Conservation (phyloP, 768 basidiomycete species). For the Serendipita indica region DNA sequence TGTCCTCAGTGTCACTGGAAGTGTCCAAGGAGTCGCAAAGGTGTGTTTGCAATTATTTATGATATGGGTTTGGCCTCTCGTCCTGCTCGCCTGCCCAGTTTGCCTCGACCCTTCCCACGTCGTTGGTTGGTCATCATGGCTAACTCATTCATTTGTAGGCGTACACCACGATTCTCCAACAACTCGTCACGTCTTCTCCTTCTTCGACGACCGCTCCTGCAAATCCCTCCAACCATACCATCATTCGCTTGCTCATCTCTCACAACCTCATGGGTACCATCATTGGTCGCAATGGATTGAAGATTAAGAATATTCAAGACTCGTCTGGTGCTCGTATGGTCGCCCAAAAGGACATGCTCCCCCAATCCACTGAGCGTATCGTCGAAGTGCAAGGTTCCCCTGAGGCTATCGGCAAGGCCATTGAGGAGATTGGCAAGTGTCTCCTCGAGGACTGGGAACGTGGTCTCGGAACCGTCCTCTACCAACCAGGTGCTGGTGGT, state of each 20-base stretch:
- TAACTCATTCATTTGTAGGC: constrained; percentile 37
- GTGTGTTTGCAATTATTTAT: constrained; percentile 28
- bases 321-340: constrained; percentile 94
- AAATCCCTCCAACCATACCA: constrained; percentile 64
- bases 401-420: constrained; percentile 82
- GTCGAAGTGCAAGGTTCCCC: constrained; percentile 94
- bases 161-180: constrained; percentile 85
- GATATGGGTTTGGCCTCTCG: not conserved
- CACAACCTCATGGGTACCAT: constrained; percentile 99
- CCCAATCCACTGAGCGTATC: constrained; percentile 96
- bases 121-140: not conserved
- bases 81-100: not conserved
- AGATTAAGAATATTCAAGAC: constrained; percentile 99
- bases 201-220: constrained; percentile 54
- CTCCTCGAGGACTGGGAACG: constrained; percentile 95
- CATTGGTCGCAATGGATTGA: constrained; percentile 89
- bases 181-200: constrained; percentile 72
- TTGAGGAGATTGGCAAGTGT: constrained; percentile 91
- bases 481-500: constrained; percentile 72
- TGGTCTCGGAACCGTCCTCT: constrained; percentile 83
- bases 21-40: constrained; percentile 86
- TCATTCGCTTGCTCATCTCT: constrained; percentile 92
- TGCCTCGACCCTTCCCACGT: constrained; percentile 3
- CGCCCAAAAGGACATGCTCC: constrained; percentile 96
- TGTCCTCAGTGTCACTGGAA: constrained; percentile 85